phyloP scores from a whole-genome alignment of 768 basidiomycete species.

The Gloeopeniophorella convolvens region DNA sequence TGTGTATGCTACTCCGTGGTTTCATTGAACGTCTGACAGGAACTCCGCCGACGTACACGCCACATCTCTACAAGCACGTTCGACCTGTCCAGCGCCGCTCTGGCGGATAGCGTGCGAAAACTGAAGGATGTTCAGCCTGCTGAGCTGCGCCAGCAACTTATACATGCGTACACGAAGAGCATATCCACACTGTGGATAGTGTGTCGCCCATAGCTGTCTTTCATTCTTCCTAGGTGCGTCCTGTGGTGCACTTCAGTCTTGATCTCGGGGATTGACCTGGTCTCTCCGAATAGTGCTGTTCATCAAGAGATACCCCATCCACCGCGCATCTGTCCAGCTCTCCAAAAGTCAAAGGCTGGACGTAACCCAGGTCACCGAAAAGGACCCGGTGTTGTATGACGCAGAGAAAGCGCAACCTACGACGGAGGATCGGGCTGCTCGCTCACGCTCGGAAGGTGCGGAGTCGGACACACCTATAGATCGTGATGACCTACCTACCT shows the following conservation, averaged over 20 bases:
- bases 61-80: slow-evolving; percentile 20
- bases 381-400: no score
- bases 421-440: no score
- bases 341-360: no score
- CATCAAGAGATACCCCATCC: slow-evolving; percentile 30
- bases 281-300: slow-evolving; percentile 23
- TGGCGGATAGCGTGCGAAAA: slow-evolving; percentile 24
- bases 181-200: slow-evolving; percentile 35
- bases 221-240: slow-evolving; percentile 22
- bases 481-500: no score
- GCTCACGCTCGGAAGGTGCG: no score
- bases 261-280: neutral
- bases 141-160: slow-evolving; percentile 26
- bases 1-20: no score
- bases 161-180: slow-evolving; percentile 31
- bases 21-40: no score
- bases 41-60: neutral
- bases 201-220: slow-evolving; percentile 25
- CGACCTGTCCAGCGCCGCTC: slow-evolving; percentile 17
- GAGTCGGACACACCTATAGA: no score
- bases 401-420: no score
- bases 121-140: slow-evolving; percentile 26
- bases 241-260: no score
- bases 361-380: no score
- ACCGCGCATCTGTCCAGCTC: slow-evolving; percentile 23